Evolutionary conservation across 345 rosid species (phyloP).

Genomic region (Punica granatum): DNA sequence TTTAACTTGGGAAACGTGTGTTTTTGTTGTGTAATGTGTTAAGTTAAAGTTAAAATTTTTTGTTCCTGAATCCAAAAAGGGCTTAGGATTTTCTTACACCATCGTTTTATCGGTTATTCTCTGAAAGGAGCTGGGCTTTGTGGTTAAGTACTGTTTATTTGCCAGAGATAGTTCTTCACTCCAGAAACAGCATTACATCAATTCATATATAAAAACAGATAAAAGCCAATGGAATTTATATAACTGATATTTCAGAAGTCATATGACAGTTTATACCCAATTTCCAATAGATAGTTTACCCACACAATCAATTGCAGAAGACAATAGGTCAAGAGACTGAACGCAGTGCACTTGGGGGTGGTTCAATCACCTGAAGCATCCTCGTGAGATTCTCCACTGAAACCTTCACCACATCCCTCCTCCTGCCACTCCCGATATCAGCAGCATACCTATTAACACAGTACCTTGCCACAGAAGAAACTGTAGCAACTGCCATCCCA

Average conservation of each 20-base stretch:
- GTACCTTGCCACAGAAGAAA: conserved; percentile 37
- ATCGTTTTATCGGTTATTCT: no score
- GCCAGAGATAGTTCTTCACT: no score
- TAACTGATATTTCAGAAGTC: background rate
- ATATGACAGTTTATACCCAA: background rate
- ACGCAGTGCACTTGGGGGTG: background rate
- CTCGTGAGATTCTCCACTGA: conserved; percentile 63
- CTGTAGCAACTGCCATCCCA: conserved; percentile 91
- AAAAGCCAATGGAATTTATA: background rate
- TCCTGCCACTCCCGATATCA: conserved; percentile 31
- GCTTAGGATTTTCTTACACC: no score
- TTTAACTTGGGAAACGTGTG: no score
- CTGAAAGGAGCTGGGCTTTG: no score
- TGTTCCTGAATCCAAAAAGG: no score
- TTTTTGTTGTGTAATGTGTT: no score
- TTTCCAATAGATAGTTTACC: background rate
- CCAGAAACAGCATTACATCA: no score
- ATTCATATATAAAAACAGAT: background rate
- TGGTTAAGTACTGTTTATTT: no score
- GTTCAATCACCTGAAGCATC: conserved; percentile 49
- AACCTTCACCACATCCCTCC: conserved; percentile 66
- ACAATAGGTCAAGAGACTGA: background rate
- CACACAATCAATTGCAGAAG: background rate
- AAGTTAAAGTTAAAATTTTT: no score
- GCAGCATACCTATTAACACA: conserved; percentile 17